These are phyloP conservation scores for Uromyces viciae-fabae DNA, from an alignment of 1,284 basidiomycete species.

Conservation along the genomic window DNA sequence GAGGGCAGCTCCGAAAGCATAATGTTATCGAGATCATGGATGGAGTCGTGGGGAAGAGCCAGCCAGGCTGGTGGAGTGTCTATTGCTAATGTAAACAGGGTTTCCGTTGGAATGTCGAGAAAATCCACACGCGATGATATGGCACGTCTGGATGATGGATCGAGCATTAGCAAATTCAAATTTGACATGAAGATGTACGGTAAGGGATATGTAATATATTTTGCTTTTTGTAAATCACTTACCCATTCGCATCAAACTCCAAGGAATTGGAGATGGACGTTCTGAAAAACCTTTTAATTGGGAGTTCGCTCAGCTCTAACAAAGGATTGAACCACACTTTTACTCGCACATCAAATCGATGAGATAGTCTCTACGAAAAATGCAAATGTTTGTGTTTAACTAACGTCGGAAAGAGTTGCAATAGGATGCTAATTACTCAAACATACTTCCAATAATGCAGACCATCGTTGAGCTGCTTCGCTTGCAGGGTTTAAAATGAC, in stretches of 20 bases:
- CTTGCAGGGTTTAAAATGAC: constrained; percentile 80
- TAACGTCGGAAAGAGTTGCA: not conserved
- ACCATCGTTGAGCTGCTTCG: constrained; percentile 77
- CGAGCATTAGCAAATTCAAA: too few relatives aligned
- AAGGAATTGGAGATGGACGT: constrained; percentile 66
- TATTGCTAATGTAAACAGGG: constrained; percentile 86
- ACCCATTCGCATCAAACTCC: constrained; percentile 71
- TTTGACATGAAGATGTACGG: constrained; percentile 10
- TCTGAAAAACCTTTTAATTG: constrained; percentile 89
- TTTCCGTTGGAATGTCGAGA: constrained; percentile 61
- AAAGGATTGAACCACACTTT: constrained; percentile 73
- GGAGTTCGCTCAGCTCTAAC: constrained; percentile 65
- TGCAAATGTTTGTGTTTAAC: too few relatives aligned
- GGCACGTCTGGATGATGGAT: constrained; percentile 33
- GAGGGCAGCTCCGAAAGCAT: constrained; percentile 68
- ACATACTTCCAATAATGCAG: constrained; percentile 67
- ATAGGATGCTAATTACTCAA: not conserved
- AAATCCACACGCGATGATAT: constrained; percentile 58
- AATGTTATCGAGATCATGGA: constrained; percentile 94
- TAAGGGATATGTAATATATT: constrained; percentile 50
- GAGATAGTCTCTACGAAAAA: constrained; percentile 55
- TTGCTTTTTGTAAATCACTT: constrained; percentile 48
- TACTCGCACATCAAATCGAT: constrained; percentile 61
- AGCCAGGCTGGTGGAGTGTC: constrained; percentile 88
- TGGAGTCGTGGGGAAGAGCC: constrained; percentile 77